These are phyloP conservation scores for Tylopilus intermedius DNA, from an alignment of 768 basidiomycete species.

Conservation along the genomic window DNA sequence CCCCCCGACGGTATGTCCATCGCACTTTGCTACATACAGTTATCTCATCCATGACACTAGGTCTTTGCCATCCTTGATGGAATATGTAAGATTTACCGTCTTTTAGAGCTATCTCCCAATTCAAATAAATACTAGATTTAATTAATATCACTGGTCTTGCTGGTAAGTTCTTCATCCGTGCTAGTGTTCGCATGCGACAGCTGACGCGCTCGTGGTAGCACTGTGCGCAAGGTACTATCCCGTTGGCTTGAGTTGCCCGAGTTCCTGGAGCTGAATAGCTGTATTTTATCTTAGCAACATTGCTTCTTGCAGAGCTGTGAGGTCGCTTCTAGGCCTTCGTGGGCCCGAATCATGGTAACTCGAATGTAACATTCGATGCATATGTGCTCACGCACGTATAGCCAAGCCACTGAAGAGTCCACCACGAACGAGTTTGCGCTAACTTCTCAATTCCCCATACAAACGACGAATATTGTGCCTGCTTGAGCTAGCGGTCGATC, in stretches of 20 bases:
- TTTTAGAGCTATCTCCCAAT: not conserved
- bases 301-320: slow-evolving; percentile 16
- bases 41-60: not conserved
- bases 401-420: not conserved
- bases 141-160: not conserved
- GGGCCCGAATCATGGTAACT: not conserved
- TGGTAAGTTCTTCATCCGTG: slow-evolving; percentile 7
- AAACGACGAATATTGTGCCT: not conserved
- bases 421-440: not conserved
- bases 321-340: slow-evolving; percentile 12
- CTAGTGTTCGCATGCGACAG: not conserved
- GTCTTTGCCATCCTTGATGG: slow-evolving; percentile 10
- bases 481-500: not conserved
- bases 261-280: not conserved
- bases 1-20: slow-evolving; percentile 5
- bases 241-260: too few relatives aligned
- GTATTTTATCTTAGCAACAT: slow-evolving; percentile 7
- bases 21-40: too few relatives aligned
- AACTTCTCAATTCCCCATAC: slow-evolving; percentile 7
- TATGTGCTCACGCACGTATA: not conserved
- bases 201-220: slow-evolving; percentile 9
- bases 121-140: slow-evolving; percentile 7
- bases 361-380: not conserved
- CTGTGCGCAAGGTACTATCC: slow-evolving; percentile 12
- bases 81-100: not conserved